Conservation (phyloP, 768 basidiomycete genomes). For the Macrolepiota fuliginosa region DNA sequence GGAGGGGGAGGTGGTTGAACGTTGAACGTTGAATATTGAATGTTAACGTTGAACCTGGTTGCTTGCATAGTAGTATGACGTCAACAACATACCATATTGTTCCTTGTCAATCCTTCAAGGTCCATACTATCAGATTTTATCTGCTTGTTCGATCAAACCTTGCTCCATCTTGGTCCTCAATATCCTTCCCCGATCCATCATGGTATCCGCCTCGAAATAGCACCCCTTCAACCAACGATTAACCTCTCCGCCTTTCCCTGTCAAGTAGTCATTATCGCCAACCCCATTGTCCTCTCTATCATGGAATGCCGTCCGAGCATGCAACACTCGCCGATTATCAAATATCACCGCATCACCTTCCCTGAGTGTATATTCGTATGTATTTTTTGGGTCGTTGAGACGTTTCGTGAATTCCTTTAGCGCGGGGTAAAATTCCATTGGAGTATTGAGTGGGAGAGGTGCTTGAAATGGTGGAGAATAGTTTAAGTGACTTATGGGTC, state of each 20-base stretch:
- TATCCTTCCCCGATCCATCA: slow-evolving; percentile 60
- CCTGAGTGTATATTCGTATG: slow-evolving; percentile 61
- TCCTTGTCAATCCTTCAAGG: too few species aligned
- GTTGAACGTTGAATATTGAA: too few species aligned
- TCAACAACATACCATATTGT: too few species aligned
- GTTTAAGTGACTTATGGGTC: slow-evolving; percentile 65
- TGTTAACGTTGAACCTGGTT: too few species aligned
- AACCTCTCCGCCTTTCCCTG: slow-evolving; percentile 46
- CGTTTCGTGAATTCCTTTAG: slow-evolving; percentile 57
- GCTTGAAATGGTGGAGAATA: slow-evolving; percentile 97
- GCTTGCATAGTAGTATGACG: too few species aligned
- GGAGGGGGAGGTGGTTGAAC: too few species aligned
- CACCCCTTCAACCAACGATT: slow-evolving; percentile 91
- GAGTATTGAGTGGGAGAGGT: slow-evolving; percentile 57
- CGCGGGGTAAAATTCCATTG: slow-evolving; percentile 58
- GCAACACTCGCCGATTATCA: slow-evolving; percentile 88
- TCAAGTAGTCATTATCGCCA: slow-evolving; percentile 9
- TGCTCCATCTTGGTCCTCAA: slow-evolving; percentile 33
- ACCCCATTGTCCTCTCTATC: slow-evolving; percentile 29
- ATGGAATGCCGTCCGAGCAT: slow-evolving; percentile 81
- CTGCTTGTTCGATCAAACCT: too few species aligned
- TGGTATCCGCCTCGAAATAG: slow-evolving; percentile 67
- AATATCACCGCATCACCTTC: slow-evolving; percentile 91
- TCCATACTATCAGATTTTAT: too few species aligned
- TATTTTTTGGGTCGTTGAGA: slow-evolving; percentile 49